Conservation (phyloP, 371 early-diverging fungal species). For the Apophysomyces sp. region DNA sequence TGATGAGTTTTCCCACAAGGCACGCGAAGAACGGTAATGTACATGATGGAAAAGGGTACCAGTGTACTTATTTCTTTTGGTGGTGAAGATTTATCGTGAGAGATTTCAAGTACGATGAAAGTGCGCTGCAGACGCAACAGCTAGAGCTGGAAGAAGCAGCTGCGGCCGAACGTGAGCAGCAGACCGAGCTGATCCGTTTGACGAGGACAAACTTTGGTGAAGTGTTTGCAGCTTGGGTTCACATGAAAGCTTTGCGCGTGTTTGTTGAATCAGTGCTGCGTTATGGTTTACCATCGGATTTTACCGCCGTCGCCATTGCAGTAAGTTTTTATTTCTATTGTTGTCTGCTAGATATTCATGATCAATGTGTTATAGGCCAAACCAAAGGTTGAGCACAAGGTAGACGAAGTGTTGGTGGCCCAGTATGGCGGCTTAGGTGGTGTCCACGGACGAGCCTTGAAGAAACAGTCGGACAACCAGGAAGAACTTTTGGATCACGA, state of each 20-base stretch:
- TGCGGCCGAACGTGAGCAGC: conserved; percentile 78
- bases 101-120: conserved; percentile 89
- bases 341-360: background rate
- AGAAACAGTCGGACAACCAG: conserved; percentile 35
- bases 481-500: conserved; percentile 81
- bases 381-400: conserved; percentile 76
- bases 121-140: conserved; percentile 72
- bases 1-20: conserved; percentile 89
- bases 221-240: conserved; percentile 87
- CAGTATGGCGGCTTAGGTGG: conserved; percentile 71
- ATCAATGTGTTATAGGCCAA: conserved; percentile 54
- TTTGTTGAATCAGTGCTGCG: conserved; percentile 97
- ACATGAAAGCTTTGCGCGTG: conserved; percentile 89
- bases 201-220: conserved; percentile 94
- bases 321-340: conserved; percentile 35
- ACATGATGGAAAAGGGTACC: background rate
- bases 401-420: conserved; percentile 65
- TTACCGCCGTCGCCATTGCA: conserved; percentile 80
- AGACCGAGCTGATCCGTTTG: conserved; percentile 74
- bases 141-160: conserved; percentile 71
- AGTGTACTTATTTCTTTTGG: background rate
- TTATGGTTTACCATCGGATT: conserved; percentile 96
- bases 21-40: conserved; percentile 78
- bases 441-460: conserved; percentile 39
- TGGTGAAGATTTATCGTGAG: conserved; percentile 90